Percentiles rank a stretch among this genome's conserved stretches.
Conservation (phyloP, 768 basidiomycete genomes). For the Melanogaster broomeanus region DNA sequence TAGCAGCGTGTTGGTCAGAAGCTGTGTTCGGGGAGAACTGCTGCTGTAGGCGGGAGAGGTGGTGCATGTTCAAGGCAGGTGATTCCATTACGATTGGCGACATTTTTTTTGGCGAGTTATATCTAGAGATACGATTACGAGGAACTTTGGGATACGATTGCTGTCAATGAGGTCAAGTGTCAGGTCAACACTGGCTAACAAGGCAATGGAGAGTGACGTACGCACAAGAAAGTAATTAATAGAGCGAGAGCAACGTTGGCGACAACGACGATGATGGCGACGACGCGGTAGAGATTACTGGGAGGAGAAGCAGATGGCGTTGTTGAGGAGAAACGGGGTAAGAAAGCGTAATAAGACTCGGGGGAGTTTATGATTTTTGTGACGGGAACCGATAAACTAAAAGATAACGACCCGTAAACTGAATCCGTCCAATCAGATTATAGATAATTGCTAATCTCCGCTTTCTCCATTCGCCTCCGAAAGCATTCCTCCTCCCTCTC, state of each 20-base stretch:
- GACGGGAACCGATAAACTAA: slow-evolving; percentile 41
- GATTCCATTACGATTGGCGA: slow-evolving; percentile 60
- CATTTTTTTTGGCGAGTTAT: slow-evolving; percentile 41
- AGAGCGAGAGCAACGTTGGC: slow-evolving; percentile 1
- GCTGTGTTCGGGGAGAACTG: slow-evolving; percentile 40
- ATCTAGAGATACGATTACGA: slow-evolving; percentile 37
- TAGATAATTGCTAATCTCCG: slow-evolving; percentile 23
- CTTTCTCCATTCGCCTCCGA: neutral
- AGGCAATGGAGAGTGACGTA: neutral
- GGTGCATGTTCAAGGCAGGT: slow-evolving; percentile 53
- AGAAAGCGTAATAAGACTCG: slow-evolving; percentile 18
- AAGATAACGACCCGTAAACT: slow-evolving; percentile 35
- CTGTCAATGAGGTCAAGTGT: slow-evolving; percentile 18
- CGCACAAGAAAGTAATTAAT: neutral
- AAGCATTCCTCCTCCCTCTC: neutral
- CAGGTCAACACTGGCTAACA: neutral
- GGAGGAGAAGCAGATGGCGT: slow-evolving; percentile 5
- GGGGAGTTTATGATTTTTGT: slow-evolving; percentile 38
- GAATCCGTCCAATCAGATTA: slow-evolving; percentile 40
- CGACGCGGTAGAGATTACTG: neutral
- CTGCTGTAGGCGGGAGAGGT: slow-evolving; percentile 51
- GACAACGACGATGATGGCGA: neutral
- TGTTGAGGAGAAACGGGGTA: slow-evolving; percentile 28
- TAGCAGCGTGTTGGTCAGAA: slow-evolving; percentile 29
- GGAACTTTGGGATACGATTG: slow-evolving; percentile 19